These are phyloP conservation scores for Pestalotiopsis fici DNA, from an alignment of 2,329 filamentous ascomycete genomes.

Conservation along the genomic window DNA sequence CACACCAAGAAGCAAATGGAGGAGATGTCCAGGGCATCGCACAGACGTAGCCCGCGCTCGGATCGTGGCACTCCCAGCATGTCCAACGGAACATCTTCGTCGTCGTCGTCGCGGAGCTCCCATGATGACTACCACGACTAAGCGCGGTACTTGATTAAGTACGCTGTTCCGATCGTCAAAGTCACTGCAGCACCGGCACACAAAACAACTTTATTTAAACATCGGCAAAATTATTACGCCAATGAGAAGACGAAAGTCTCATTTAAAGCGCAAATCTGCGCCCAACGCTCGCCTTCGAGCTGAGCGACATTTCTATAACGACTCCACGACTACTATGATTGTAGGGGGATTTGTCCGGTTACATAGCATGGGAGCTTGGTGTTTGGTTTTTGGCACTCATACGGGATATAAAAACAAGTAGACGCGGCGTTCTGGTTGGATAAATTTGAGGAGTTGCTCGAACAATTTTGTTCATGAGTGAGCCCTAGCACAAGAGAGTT, in stretches of 20 bases:
- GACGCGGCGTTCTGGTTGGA: neutral
- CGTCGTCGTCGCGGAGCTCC: slow-evolving; percentile 16
- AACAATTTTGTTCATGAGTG: too few species aligned
- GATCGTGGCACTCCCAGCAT: slow-evolving; percentile 17
- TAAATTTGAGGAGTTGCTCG: too few species aligned
- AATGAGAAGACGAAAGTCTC: too few species aligned
- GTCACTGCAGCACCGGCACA: too few species aligned
- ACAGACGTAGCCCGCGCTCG: slow-evolving; percentile 26
- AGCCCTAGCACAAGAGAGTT: too few species aligned
- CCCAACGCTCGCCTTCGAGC: too few species aligned
- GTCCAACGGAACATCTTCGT: slow-evolving; percentile 24
- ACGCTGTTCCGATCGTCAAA: too few species aligned
- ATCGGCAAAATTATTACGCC: too few species aligned
- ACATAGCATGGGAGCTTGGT: neutral
- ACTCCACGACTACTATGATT: too few species aligned
- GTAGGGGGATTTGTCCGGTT: neutral
- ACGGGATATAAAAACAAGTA: neutral
- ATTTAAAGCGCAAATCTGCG: too few species aligned
- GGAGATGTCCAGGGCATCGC: slow-evolving; percentile 47
- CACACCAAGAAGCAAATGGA: slow-evolving; percentile 70
- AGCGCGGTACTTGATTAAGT: neutral
- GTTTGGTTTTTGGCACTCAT: neutral
- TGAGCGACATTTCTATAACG: too few species aligned
- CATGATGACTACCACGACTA: slow-evolving; percentile 27
- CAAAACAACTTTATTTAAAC: too few species aligned